Evolutionary conservation across 768 basidiomycete species (phyloP).

Genomic region (Lactarius tabidus): DNA sequence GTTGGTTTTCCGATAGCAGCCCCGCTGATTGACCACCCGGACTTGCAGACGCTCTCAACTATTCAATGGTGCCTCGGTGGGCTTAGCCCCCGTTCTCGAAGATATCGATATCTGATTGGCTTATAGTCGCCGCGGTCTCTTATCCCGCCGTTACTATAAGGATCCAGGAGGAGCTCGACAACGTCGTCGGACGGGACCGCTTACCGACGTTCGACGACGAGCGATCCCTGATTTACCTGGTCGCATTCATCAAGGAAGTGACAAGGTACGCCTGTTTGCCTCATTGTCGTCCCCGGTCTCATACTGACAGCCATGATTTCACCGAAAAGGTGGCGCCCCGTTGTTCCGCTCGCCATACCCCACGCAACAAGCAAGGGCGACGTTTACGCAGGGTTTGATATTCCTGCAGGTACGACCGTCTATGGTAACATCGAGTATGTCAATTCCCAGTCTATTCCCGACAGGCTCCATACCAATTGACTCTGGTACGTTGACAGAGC

Average conservation of each 20-base stretch:
- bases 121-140: slow-evolving; percentile 6
- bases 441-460: neutral
- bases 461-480: neutral
- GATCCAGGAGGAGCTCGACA: slow-evolving; percentile 25
- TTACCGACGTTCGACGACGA: slow-evolving; percentile 25
- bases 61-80: slow-evolving; percentile 9
- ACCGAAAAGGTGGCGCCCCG: slow-evolving; percentile 11
- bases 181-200: slow-evolving; percentile 19
- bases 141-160: slow-evolving; percentile 21
- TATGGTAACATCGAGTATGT: slow-evolving; percentile 17
- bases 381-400: slow-evolving; percentile 16
- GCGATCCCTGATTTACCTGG: slow-evolving; percentile 16
- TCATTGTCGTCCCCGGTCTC: neutral
- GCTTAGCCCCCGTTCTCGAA: neutral
- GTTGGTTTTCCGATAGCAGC: neutral
- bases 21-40: neutral
- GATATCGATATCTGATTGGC: neutral
- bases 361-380: slow-evolving; percentile 10
- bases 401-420: slow-evolving; percentile 13
- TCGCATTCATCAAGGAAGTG: slow-evolving; percentile 25
- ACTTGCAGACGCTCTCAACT: slow-evolving; percentile 9
- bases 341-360: slow-evolving; percentile 12
- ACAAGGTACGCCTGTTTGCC: neutral
- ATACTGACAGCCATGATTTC: neutral
- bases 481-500: slow-evolving; percentile 7